Conservation (phyloP, 768 basidiomycete genomes). For the Lactarius vividus region DNA sequence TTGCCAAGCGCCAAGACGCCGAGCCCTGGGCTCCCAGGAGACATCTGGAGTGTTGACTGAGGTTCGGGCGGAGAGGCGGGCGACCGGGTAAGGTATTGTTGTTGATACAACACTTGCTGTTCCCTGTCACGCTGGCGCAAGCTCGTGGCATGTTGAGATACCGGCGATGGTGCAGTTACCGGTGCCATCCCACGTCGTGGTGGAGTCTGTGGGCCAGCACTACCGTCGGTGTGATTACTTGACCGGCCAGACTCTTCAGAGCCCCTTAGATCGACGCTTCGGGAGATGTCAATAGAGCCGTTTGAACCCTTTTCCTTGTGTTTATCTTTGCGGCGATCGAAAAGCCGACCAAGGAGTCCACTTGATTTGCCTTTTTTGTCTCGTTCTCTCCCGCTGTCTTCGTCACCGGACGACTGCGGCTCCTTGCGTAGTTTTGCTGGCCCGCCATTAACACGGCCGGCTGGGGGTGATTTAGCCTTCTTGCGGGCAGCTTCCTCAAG, state of each 20-base stretch:
- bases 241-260: conserved; percentile 68
- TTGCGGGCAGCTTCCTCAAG: conserved; percentile 46
- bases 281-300: conserved; percentile 42
- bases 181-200: conserved; percentile 37
- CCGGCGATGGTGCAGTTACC: conserved; percentile 37
- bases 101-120: conserved; percentile 80
- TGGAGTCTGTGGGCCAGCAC: conserved; percentile 25
- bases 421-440: conserved; percentile 46
- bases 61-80: conserved; percentile 76
- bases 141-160: conserved; percentile 61
- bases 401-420: conserved; percentile 37
- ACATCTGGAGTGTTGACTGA: conserved; percentile 70
- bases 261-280: conserved; percentile 34
- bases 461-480: conserved; percentile 39
- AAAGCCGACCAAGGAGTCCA: conserved; percentile 71
- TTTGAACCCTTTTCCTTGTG: conserved; percentile 55
- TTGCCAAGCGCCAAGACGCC: conserved; percentile 40
- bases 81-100: conserved; percentile 82
- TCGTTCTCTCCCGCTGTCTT: conserved; percentile 48
- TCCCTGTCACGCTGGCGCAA: conserved; percentile 87
- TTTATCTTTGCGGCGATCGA: conserved; percentile 74
- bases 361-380: conserved; percentile 64
- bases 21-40: conserved; percentile 70
- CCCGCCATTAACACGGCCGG: conserved; percentile 11
- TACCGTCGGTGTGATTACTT: conserved; percentile 36